phyloP scores from a whole-genome alignment of 2,329 filamentous ascomycete species.

The Meredithiella fracta region DNA sequence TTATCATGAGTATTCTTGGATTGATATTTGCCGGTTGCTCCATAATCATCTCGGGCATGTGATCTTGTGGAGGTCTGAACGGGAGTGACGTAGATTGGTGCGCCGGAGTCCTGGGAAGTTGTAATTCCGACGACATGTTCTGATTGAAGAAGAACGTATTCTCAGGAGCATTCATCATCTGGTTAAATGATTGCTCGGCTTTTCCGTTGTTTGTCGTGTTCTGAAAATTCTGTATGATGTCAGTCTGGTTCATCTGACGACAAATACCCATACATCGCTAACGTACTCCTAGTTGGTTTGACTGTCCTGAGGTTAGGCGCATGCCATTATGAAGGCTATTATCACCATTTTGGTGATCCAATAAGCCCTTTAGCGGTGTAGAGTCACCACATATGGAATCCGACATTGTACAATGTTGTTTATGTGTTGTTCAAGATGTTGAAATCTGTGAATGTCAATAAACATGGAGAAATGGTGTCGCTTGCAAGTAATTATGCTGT shows the following conservation, averaged over 20 bases:
- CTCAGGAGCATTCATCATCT: too few species aligned
- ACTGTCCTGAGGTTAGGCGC: neutral
- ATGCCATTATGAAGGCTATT: constrained; percentile 26
- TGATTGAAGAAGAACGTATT: too few species aligned
- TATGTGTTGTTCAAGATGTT: neutral
- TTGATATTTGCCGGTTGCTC: neutral
- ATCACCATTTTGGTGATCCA: constrained; percentile 28
- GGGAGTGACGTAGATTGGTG: neutral
- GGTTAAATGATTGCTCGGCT: neutral
- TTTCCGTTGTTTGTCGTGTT: neutral
- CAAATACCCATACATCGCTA: neutral
- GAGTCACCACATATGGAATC: constrained; percentile 27
- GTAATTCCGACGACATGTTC: too few species aligned
- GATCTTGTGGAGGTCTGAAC: neutral
- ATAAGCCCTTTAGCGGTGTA: constrained; percentile 28
- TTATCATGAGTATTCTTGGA: neutral
- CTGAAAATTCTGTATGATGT: neutral
- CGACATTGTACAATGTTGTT: constrained; percentile 21
- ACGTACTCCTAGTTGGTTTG: neutral
- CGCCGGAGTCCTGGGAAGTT: neutral
- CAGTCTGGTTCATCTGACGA: neutral
- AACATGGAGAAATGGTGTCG: neutral
- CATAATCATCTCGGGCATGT: neutral
- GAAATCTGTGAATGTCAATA: neutral
- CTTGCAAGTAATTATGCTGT: neutral